phyloP scores from a whole-genome alignment of 1,284 basidiomycete species.

The Tilletia horrida region DNA sequence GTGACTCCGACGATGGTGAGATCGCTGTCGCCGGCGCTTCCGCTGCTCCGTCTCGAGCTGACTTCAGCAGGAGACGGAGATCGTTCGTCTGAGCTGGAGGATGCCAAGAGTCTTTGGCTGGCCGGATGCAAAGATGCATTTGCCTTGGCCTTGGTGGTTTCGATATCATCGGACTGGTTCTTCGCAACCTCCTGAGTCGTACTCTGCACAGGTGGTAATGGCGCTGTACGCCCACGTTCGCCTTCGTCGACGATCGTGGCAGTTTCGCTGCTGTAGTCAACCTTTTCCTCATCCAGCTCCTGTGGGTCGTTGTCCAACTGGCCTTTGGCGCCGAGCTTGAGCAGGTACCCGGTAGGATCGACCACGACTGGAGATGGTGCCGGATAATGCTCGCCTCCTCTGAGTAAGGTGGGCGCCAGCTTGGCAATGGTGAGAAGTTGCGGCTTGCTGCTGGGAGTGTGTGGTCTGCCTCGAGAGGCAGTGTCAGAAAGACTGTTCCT shows the following conservation, averaged over 20 bases:
- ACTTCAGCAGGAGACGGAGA: slow-evolving; percentile 3
- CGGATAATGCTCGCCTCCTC: slow-evolving; percentile 63
- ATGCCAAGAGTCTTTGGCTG: neutral
- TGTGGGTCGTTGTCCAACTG: neutral
- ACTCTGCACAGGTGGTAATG: no score
- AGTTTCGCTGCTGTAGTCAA: neutral
- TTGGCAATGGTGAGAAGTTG: slow-evolving; percentile 74
- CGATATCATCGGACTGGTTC: no score
- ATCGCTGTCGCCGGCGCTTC: slow-evolving; percentile 10
- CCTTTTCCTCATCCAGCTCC: neutral
- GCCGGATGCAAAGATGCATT: no score
- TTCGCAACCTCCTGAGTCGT: no score
- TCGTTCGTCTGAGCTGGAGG: neutral
- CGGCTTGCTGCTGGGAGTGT: slow-evolving; percentile 26
- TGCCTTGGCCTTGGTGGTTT: no score
- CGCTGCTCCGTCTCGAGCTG: slow-evolving; percentile 15
- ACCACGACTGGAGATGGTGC: slow-evolving; percentile 63
- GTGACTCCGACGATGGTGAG: slow-evolving; percentile 12
- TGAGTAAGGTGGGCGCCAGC: slow-evolving; percentile 88
- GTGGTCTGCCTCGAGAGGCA: no score
- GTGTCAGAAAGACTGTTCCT: slow-evolving; percentile 11
- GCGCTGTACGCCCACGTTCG: neutral
- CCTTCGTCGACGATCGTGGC: slow-evolving; percentile 1
- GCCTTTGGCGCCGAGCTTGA: neutral
- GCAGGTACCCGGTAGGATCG: slow-evolving; percentile 58